Evolutionary conservation across 257 asterid genomes (phyloP).

Genomic region (Plantago ovata): DNA sequence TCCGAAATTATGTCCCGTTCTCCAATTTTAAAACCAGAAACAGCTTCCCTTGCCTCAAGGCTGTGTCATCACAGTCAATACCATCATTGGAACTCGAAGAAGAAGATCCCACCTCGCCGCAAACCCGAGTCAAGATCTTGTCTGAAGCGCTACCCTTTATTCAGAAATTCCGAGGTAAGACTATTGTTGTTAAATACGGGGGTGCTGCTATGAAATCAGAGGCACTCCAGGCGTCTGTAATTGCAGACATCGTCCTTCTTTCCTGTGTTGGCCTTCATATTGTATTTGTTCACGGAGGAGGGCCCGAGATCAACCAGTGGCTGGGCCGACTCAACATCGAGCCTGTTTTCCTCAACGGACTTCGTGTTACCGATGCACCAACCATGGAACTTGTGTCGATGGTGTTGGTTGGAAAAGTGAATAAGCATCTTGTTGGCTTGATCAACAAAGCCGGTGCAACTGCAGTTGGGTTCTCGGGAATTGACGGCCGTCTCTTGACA

Average conservation of each 20-base stretch:
- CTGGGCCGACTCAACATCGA: conserved; percentile 51
- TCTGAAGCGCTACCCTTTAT: conserved; percentile 81
- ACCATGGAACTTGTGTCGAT: conserved; percentile 54
- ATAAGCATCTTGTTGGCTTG: conserved; percentile 62
- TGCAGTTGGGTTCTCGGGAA: conserved; percentile 75
- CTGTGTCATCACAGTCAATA: conserved; percentile 32
- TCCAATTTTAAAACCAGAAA: conserved; percentile 19
- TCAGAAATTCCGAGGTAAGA: conserved; percentile 75
- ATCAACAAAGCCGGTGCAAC: conserved; percentile 83
- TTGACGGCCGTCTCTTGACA: conserved; percentile 65
- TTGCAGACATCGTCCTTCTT: conserved; percentile 72
- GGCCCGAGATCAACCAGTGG: conserved; percentile 85
- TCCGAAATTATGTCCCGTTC: conserved; percentile 16
- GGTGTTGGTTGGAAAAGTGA: conserved; percentile 77
- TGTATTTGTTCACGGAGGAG: conserved; percentile 83
- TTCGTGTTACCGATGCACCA: too few relatives aligned
- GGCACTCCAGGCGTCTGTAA: conserved; percentile 81
- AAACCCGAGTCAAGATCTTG: conserved; percentile 57
- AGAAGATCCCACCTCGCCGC: conserved; percentile 42
- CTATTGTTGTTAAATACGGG: conserved; percentile 80
- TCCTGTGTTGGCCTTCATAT: conserved; percentile 76
- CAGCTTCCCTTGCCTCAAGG: conserved; percentile 32
- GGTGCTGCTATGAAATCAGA: conserved; percentile 87
- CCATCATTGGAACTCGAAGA: conserved; percentile 22
- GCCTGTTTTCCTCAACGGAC: conserved; percentile 47